Evolutionary conservation across 345 rosid species (phyloP).

Genomic region (Citrus medica): DNA sequence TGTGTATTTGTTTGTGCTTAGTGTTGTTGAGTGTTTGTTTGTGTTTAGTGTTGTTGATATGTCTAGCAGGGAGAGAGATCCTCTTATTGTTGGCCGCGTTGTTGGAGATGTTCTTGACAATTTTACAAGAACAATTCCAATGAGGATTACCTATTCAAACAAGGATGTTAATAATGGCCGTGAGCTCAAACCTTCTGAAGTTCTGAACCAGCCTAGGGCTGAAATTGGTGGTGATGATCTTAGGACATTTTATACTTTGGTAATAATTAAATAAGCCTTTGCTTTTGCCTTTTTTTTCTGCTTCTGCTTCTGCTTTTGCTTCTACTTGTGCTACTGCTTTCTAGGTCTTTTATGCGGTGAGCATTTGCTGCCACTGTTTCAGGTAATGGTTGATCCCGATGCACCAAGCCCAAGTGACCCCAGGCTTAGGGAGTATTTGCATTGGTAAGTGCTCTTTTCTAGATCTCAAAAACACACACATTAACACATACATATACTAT

Average conservation of each 20-base stretch:
- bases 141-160: constrained; percentile 29
- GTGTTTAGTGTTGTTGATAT: constrained; percentile 10
- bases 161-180: constrained; percentile 52
- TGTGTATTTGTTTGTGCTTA: background rate
- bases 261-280: background rate
- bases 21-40: background rate
- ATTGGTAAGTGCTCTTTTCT: constrained; percentile 33
- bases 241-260: constrained; percentile 68
- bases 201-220: constrained; percentile 49
- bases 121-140: constrained; percentile 41
- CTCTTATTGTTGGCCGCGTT: constrained; percentile 60
- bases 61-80: constrained; percentile 50
- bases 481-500: background rate
- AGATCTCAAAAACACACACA: background rate
- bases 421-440: constrained; percentile 53
- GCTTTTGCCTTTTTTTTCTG: background rate
- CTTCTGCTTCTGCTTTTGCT: background rate
- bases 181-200: constrained; percentile 58
- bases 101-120: constrained; percentile 69
- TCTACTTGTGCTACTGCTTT: background rate
- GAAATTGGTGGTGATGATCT: constrained; percentile 65
- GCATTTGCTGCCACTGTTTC: background rate
- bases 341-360: background rate
- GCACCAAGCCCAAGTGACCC: constrained; percentile 79
- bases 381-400: constrained; percentile 80